Base-by-base conservation (phyloP, 306 rosid species). In the Acacia crassicarpa region DNA sequence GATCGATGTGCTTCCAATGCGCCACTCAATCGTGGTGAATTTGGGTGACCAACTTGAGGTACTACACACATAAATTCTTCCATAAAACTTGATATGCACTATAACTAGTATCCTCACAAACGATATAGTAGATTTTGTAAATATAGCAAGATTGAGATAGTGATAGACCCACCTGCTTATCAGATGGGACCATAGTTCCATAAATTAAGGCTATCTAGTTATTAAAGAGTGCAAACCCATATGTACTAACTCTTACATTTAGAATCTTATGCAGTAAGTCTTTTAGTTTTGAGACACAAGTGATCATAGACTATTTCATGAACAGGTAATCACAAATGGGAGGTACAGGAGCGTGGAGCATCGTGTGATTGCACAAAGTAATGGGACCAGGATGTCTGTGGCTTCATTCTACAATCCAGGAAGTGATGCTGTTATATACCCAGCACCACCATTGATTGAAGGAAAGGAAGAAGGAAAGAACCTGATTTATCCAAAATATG, bases 371-470 rank as follows among this genome's bases (percentile, higher is more conserved):
- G 84, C 94, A 11, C 94, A 91, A 16, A 80, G 86, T 0, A 65
- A 78, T 35, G 92, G 94, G 1, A 82, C 77, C 0, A 72, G 94
- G n/a, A 89, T 91, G 94, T 91, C 94, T 4, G 43, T 91, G 49
- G 94, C 94, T 43, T 91, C 94, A 23, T 89, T 91, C 84, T 91
- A 84, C 86, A 91, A 91, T 70, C 94, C 94, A 0, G 89, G 91
- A 1, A 86, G 91, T 69, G 90, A 91, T 45, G 90, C 92, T 0
- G 85, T 91, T 14, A 89, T 91, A 73, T 83, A 58, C 70, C 94
- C 94, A n/a, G 92, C 90, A 20, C 85, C 90, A 40, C 4, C 72
- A 16, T 65, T 91, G 33, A 81, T 91, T 58, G 92, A 87, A 86
- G 86, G 78, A 67, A 86, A 87, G 56, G 82, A 83, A 51, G 92